These are phyloP conservation scores for Camptophora hylomeconis DNA, from an alignment of 2,329 filamentous ascomycete genomes.

Conservation along the genomic window DNA sequence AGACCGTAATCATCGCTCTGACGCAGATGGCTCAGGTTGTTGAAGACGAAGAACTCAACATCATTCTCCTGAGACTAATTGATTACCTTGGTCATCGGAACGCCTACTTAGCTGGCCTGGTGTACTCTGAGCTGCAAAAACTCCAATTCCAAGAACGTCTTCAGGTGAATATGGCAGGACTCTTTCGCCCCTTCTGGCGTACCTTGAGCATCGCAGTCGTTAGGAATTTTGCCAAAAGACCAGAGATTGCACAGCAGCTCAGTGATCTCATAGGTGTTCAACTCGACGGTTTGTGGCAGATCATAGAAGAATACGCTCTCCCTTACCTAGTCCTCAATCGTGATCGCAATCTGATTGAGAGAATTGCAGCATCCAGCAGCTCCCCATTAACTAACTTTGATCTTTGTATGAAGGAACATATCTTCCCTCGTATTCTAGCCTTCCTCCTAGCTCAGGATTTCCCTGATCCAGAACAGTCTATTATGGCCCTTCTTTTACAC, in stretches of 20 bases:
- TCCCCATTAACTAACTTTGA: constrained; percentile 44
- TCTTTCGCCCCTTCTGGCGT: constrained; percentile 82
- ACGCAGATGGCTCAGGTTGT: constrained; percentile 69
- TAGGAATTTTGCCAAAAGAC: constrained; percentile 65
- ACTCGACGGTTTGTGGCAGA: constrained; percentile 57
- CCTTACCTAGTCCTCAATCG: constrained; percentile 75
- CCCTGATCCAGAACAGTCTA: constrained; percentile 51
- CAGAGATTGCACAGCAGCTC: constrained; percentile 69
- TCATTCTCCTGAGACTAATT: constrained; percentile 70
- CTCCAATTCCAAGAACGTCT: constrained; percentile 57
- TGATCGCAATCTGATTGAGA: constrained; percentile 63
- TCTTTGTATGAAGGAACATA: constrained; percentile 45
- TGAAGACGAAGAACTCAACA: constrained; percentile 70
- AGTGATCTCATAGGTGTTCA: constrained; percentile 64
- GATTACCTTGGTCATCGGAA: constrained; percentile 81
- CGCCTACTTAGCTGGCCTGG: constrained; percentile 62
- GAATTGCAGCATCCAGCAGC: constrained; percentile 59
- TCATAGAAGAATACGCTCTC: constrained; percentile 69
- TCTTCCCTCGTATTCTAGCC: constrained; percentile 46
- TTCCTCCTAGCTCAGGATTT: constrained; percentile 48
- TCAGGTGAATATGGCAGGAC: constrained; percentile 47
- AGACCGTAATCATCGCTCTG: constrained; percentile 76
- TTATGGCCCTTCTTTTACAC: constrained; percentile 54
- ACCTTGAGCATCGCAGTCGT: constrained; percentile 70
- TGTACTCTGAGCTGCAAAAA: constrained; percentile 63